phyloP scores from a whole-genome alignment of 495 filamentous ascomycete genomes.

The Podospora bellae-mahoneyi region DNA sequence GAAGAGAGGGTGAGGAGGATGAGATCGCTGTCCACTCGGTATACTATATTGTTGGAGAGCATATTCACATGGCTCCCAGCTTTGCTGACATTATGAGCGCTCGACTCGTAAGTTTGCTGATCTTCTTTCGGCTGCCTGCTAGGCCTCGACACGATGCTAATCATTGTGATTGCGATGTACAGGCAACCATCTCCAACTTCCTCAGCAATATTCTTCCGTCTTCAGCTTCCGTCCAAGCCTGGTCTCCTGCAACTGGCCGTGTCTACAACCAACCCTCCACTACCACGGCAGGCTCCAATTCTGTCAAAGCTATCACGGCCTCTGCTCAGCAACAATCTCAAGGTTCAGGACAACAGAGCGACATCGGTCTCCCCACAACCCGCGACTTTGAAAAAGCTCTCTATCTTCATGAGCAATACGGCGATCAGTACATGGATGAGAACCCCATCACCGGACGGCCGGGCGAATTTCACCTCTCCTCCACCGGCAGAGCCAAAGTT shows the following conservation, averaged over 20 bases:
- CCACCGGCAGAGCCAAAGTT: slow-evolving; percentile 45
- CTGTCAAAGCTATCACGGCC: slow-evolving; percentile 36
- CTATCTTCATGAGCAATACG: slow-evolving; percentile 58
- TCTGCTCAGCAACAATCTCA: slow-evolving; percentile 38
- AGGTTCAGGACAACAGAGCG: slow-evolving; percentile 26
- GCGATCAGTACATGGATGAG: slow-evolving; percentile 87
- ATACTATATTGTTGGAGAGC: slow-evolving; percentile 81
- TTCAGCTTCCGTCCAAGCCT: slow-evolving; percentile 59
- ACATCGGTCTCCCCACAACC: slow-evolving; percentile 39
- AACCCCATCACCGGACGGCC: slow-evolving; percentile 82
- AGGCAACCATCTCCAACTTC: slow-evolving; percentile 57
- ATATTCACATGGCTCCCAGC: slow-evolving; percentile 85
- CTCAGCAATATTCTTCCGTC: slow-evolving; percentile 62
- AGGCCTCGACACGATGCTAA: slow-evolving; percentile 4
- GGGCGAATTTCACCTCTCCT: slow-evolving; percentile 76
- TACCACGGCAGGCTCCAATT: slow-evolving; percentile 23
- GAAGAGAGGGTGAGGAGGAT: slow-evolving; percentile 52
- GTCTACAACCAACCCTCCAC: slow-evolving; percentile 58
- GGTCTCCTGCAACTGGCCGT: slow-evolving; percentile 70
- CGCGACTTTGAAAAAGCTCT: slow-evolving; percentile 67
- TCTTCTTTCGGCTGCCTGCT: not conserved
- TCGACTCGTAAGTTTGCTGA: slow-evolving; percentile 57
- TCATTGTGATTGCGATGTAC: slow-evolving; percentile 19
- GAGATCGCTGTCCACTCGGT: slow-evolving; percentile 69
- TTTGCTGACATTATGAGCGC: slow-evolving; percentile 72